Evolutionary conservation across 805 yeast genomes (phyloP).

Genomic region (Yarrowia divulgata): DNA sequence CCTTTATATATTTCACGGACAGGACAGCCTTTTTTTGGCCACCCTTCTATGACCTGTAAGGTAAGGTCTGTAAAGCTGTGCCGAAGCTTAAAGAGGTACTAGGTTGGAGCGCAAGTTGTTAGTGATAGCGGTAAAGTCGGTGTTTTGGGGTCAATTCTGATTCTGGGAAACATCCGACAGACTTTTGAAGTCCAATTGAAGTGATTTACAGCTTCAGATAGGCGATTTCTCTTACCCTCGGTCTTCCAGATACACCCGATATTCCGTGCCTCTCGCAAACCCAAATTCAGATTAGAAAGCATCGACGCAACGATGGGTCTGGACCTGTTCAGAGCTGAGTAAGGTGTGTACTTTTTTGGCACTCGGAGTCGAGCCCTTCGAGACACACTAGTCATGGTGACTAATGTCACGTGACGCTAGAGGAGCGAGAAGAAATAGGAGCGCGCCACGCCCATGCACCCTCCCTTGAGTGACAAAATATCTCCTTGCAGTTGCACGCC

Average conservation of each 20-base stretch:
- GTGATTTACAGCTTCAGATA: too few species aligned
- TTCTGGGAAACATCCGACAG: neutral
- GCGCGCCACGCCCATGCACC: too few species aligned
- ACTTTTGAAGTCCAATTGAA: neutral
- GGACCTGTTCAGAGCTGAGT: conserved; percentile 35
- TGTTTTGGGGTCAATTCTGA: too few species aligned
- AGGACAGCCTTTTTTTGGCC: conserved; percentile 27
- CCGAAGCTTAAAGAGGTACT: neutral
- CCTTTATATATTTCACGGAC: conserved; percentile 20
- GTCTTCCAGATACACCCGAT: neutral
- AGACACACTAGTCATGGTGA: neutral
- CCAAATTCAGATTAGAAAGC: conserved; percentile 33
- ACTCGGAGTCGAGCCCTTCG: too few species aligned
- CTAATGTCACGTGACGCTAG: neutral
- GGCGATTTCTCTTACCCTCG: neutral
- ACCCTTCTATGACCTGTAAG: conserved; percentile 26
- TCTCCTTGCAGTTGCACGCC: conserved; percentile 1
- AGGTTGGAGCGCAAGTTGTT: conserved; percentile 5
- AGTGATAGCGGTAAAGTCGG: neutral
- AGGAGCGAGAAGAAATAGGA: too few species aligned
- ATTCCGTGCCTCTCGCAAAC: neutral
- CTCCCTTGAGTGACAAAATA: neutral
- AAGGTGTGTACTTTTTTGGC: conserved; percentile 5
- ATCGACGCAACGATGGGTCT: conserved; percentile 34
- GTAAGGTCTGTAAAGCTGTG: conserved; percentile 33